Evolutionary conservation across 2,329 filamentous ascomycete genomes (phyloP), one percentile per base, ranked within the genome.

Genomic region (Emydomyces testavorans): DNA sequence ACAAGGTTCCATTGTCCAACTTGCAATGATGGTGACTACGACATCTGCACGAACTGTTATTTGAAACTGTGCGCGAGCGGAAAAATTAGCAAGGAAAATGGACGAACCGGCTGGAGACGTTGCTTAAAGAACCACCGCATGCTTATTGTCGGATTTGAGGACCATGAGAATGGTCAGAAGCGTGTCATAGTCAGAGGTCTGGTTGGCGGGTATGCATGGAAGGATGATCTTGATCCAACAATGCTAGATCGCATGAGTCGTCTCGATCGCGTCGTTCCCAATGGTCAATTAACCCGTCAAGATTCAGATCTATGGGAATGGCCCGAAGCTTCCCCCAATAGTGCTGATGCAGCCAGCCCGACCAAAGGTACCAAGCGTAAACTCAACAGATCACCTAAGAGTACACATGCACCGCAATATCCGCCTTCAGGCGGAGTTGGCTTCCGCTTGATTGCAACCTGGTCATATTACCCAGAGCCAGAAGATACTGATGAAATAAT

Each of bases 111-210:
- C 2, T 95, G 90, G 90, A 76, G 88, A 8, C 76, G 88, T 41
- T 96, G 90, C 61, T 73, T 81, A 0, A 73, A 75, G 35, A 83
- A 84, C 4, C 90, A 96, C 60, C 78, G 89, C 26, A 94, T 94
- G 87, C 78, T 82, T 0, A 70, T 93, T 8, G 71, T 93, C 8
- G 82, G 79, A 0, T 94, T 90, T 59, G 75, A 82, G 50, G 80
- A 86, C 47, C 73, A 74, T 26, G 74, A 77, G 15, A 76, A 78
- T 20, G 83, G 83, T 0, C 80, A 83, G 57, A 73, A 77, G 52
- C 77, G 87, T 24, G 71, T 81, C 16, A 73, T 90, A 1, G 71
- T 84, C 5, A 71, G 76, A 24, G 85, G 90, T 40, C 65, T 88
- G 0, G 85, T 94, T 0, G 90, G 90, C 11, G 90, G 90, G 0